These are phyloP conservation scores for Talaromyces nanjingensis DNA, from an alignment of 495 filamentous ascomycete genomes.

Conservation along the genomic window DNA sequence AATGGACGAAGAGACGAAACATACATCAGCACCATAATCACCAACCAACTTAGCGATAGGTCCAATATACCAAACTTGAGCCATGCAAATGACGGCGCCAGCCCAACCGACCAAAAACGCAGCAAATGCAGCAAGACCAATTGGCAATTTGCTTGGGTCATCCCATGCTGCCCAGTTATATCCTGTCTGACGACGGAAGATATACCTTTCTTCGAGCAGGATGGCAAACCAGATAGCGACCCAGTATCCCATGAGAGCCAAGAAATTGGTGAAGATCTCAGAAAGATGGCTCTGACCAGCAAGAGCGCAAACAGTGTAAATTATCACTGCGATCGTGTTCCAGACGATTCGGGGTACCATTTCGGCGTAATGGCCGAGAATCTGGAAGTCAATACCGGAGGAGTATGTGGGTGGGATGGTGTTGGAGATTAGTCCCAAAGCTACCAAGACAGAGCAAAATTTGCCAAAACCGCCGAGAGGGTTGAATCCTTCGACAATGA, in stretches of 20 bases:
- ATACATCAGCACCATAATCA: constrained; percentile 53
- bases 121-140: constrained; percentile 54
- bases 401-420: constrained; percentile 64
- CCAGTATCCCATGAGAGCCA: constrained; percentile 72
- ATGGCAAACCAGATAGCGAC: constrained; percentile 59
- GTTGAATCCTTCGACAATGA: constrained; percentile 59
- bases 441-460: constrained; percentile 65
- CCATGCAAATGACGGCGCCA: constrained; percentile 64
- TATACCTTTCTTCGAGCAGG: constrained; percentile 53
- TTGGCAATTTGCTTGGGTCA: constrained; percentile 48
- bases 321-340: constrained; percentile 51
- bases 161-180: constrained; percentile 62
- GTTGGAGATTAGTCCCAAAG: constrained; percentile 66
- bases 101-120: constrained; percentile 65
- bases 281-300: constrained; percentile 55
- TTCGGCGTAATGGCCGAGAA: constrained; percentile 50
- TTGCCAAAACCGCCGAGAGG: constrained; percentile 62
- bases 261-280: constrained; percentile 64
- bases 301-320: constrained; percentile 58
- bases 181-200: constrained; percentile 46
- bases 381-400: constrained; percentile 61
- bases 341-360: constrained; percentile 56
- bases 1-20: constrained; percentile 11
- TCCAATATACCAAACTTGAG: constrained; percentile 63
- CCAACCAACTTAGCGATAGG: constrained; percentile 51